Percentiles rank a stretch among this genome's conserved stretches.
Conservation (phyloP, 176 grass and related monocot species). For the Dendrocalamus sinicus region DNA sequence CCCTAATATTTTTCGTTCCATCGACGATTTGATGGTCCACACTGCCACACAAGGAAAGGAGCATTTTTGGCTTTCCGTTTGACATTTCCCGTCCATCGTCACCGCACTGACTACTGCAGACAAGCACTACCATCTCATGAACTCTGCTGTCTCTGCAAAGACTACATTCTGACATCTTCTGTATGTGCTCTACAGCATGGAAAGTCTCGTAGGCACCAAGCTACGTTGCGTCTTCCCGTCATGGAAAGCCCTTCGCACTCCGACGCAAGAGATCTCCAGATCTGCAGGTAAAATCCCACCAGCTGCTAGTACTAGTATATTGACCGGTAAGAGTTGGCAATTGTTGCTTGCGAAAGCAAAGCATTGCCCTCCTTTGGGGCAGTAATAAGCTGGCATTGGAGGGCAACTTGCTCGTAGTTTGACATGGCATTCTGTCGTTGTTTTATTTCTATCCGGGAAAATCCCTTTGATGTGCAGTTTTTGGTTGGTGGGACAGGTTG, state of each 20-base stretch:
- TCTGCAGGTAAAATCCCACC: neutral
- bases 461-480: conserved; percentile 21
- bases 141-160: neutral
- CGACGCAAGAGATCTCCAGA: conserved; percentile 19
- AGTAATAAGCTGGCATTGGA: neutral
- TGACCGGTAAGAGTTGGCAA: neutral
- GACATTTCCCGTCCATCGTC: neutral
- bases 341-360: conserved; percentile 26
- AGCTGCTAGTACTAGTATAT: neutral
- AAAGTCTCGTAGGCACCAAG: neutral
- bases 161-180: neutral
- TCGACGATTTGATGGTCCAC: too few relatives aligned
- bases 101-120: neutral
- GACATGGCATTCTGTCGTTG: neutral
- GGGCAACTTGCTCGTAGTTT: neutral
- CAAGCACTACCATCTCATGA: neutral
- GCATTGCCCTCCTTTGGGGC: neutral
- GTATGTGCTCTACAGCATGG: conserved; percentile 21
- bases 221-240: neutral
- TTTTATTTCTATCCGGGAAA: conserved; percentile 7
- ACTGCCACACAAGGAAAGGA: neutral
- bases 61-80: neutral
- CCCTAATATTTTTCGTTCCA: too few relatives aligned
- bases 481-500: conserved; percentile 28
- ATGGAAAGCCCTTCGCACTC: neutral